These are phyloP conservation scores for Phanerochaete sordida DNA, from an alignment of 768 basidiomycete species.

Conservation along the genomic window DNA sequence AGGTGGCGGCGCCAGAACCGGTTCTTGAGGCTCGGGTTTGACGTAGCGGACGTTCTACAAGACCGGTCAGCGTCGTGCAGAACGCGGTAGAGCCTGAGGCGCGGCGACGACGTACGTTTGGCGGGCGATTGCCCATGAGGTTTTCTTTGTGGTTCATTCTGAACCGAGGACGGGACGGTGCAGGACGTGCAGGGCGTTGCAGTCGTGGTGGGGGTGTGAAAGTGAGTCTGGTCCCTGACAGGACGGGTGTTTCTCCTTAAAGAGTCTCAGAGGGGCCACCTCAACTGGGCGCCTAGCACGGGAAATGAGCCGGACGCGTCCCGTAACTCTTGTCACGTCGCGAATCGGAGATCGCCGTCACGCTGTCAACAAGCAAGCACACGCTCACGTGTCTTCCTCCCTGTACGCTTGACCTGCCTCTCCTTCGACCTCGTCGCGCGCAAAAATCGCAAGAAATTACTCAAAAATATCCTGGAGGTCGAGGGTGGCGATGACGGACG, in stretches of 20 bases:
- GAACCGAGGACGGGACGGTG: neutral
- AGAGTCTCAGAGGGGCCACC: neutral
- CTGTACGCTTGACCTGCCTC: no score
- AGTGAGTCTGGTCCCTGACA: neutral
- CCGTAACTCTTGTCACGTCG: neutral
- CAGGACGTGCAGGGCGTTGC: neutral
- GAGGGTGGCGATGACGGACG: neutral
- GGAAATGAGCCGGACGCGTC: neutral
- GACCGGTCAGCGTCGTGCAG: neutral
- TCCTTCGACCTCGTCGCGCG: no score
- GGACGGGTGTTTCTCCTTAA: neutral
- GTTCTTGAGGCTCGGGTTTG: conserved; percentile 32
- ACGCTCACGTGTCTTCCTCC: neutral
- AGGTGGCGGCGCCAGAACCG: conserved; percentile 12
- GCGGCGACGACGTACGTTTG: neutral
- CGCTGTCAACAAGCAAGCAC: neutral
- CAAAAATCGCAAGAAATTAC: no score
- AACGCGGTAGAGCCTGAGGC: neutral
- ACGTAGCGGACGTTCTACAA: conserved; percentile 15
- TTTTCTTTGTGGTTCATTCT: conserved; percentile 7
- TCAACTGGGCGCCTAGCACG: neutral
- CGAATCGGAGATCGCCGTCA: neutral
- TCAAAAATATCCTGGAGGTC: no score
- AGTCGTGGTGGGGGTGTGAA: neutral
- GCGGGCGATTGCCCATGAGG: neutral